Evolutionary conservation across 805 yeast species (phyloP).

Genomic region (Starmera pachycereana): DNA sequence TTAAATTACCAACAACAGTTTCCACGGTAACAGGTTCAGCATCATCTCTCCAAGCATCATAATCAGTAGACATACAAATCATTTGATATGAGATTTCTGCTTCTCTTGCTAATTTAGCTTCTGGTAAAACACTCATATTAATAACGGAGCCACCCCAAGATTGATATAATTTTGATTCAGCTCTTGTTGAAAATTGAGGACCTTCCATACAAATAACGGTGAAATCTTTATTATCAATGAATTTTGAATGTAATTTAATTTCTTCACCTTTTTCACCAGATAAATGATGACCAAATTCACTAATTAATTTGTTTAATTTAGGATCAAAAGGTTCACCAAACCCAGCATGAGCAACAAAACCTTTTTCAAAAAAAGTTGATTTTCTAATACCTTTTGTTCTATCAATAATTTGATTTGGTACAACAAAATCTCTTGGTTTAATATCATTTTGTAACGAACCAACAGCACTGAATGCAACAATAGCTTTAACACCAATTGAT

Average conservation of each 20-base stretch:
- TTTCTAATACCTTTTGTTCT: conserved; percentile 93
- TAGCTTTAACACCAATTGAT: conserved; percentile 74
- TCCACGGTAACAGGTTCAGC: conserved; percentile 98
- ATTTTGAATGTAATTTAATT: conserved; percentile 55
- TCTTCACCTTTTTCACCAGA: conserved; percentile 27
- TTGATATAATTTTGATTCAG: conserved; percentile 81
- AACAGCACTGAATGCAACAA: conserved; percentile 90
- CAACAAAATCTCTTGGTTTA: conserved; percentile 91
- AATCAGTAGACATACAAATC: conserved; percentile 98
- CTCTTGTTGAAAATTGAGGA: conserved; percentile 94
- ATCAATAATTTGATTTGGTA: conserved; percentile 93
- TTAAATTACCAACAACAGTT: conserved; percentile 83
- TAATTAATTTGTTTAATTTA: conserved; percentile 54
- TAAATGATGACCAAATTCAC: conserved; percentile 47
- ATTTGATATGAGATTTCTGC: conserved; percentile 96
- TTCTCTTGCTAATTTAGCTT: conserved; percentile 92
- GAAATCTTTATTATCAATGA: conserved; percentile 56
- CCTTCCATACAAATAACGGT: conserved; percentile 98
- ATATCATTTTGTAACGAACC: conserved; percentile 88
- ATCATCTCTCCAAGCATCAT: conserved; percentile 95
- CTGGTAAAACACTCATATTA: conserved; percentile 97
- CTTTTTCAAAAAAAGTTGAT: conserved; percentile 74
- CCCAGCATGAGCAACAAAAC: conserved; percentile 94
- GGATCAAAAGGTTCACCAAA: conserved; percentile 95
- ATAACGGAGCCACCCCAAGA: conserved; percentile 91